Percentiles rank a stretch among this genome's conserved stretches.
Evolutionary conservation across 1,284 basidiomycete genomes (phyloP).

Genomic region (Tilletia horrida): DNA sequence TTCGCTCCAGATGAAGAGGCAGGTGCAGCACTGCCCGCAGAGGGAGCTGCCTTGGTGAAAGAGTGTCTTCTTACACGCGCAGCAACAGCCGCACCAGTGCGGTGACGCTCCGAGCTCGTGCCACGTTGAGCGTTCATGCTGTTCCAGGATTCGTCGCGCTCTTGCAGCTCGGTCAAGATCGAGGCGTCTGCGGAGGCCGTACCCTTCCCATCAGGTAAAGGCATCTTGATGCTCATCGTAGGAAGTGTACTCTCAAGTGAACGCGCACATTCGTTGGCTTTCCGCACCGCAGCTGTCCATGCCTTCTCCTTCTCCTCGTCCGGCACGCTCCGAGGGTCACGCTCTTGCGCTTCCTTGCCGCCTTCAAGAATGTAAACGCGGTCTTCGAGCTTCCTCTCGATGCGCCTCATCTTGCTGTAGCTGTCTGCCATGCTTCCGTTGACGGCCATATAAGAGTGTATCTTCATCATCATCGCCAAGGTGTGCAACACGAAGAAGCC

Average conservation of each 20-base stretch:
- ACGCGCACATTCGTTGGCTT: neutral
- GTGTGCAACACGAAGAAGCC: constrained; percentile 91
- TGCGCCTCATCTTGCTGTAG: constrained; percentile 31
- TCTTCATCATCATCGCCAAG: constrained; percentile 87
- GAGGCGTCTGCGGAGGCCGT: constrained; percentile 1
- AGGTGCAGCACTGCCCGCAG: neutral
- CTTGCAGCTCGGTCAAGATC: neutral
- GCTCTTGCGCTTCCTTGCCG: constrained; percentile 25
- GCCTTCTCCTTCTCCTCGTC: constrained; percentile 14
- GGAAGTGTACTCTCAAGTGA: neutral
- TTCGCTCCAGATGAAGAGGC: neutral
- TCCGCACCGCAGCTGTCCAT: neutral
- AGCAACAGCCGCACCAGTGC: constrained; percentile 10
- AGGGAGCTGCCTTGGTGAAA: neutral
- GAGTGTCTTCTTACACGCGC: constrained; percentile 10
- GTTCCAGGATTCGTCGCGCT: constrained; percentile 15
- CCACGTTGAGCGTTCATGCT: constrained; percentile 17
- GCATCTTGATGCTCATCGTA: neutral
- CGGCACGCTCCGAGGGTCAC: constrained; percentile 22
- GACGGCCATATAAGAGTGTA: constrained; percentile 87
- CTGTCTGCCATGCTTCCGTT: constrained; percentile 74
- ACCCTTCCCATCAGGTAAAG: neutral
- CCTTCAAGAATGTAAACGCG: constrained; percentile 37
- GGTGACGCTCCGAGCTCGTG: constrained; percentile 9
- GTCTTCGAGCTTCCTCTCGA: constrained; percentile 44